A percentile compares a stretch with the other conserved stretches of the same genome.
These are phyloP conservation scores for Kodamaea sp. DNA, from an alignment of 1,139 yeast genomes.

Conservation along the genomic window DNA sequence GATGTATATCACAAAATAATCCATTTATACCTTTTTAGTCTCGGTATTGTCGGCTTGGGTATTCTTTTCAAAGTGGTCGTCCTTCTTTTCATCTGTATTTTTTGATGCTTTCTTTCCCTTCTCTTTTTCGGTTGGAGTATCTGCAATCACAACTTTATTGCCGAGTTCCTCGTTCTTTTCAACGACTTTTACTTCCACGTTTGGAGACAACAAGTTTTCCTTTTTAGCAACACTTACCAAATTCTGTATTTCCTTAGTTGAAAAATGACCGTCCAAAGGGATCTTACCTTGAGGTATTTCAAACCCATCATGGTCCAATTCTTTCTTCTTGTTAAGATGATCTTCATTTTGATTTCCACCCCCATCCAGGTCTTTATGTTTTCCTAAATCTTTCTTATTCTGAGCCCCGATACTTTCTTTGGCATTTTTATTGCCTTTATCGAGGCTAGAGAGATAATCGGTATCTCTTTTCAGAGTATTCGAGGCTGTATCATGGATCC, in stretches of 20 bases:
- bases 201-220: conserved; percentile 27
- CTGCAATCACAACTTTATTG: conserved; percentile 15
- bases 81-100: neutral
- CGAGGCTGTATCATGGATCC: neutral
- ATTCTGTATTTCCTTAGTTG: conserved; percentile 31
- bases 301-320: conserved; percentile 35
- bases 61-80: no score
- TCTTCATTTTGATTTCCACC: conserved; percentile 2
- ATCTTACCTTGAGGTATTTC: conserved; percentile 37
- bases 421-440: no score
- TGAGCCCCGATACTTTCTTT: conserved; percentile 1
- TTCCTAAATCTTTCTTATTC: conserved; percentile 2
- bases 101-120: conserved; percentile 1
- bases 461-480: no score
- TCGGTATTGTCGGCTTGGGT: no score
- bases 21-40: no score
- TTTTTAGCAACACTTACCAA: conserved; percentile 30
- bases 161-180: conserved; percentile 20
- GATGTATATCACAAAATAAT: no score
- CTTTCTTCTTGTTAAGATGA: conserved; percentile 3
- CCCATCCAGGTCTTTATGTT: conserved; percentile 2
- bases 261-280: conserved; percentile 41
- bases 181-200: conserved; percentile 26
- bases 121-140: conserved; percentile 3
- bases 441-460: no score